A percentile compares a stretch with the other conserved stretches of the same genome.
Evolutionary conservation across 2,329 filamentous ascomycete genomes (phyloP).

Genomic region (Stromatinia cepivora): DNA sequence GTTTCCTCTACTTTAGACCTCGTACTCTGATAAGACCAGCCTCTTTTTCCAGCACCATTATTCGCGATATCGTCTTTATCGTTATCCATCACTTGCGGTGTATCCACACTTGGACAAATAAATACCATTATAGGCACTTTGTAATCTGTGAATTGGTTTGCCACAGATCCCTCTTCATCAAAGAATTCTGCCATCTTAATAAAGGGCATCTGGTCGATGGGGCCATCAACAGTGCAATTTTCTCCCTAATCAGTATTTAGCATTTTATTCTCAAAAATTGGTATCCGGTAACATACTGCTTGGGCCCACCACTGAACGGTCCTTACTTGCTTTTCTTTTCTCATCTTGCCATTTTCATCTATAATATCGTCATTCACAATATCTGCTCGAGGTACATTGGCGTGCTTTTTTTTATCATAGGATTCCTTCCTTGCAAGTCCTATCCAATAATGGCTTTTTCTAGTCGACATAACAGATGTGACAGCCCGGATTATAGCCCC

Average conservation of each 20-base stretch:
- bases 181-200: background rate
- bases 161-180: slow-evolving; percentile 4
- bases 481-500: background rate
- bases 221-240: background rate
- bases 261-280: slow-evolving; percentile 4
- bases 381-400: background rate
- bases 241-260: slow-evolving; percentile 9
- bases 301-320: slow-evolving; percentile 1
- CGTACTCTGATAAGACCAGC: background rate
- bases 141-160: background rate
- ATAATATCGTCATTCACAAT: slow-evolving; percentile 7
- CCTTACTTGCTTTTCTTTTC: slow-evolving; percentile 8
- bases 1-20: background rate
- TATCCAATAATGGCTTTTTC: slow-evolving; percentile 10
- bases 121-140: slow-evolving; percentile 5
- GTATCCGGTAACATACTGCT: slow-evolving; percentile 2
- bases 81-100: slow-evolving; percentile 3
- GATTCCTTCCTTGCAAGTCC: slow-evolving; percentile 5
- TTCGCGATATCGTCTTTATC: background rate
- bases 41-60: background rate
- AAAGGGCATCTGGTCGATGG: background rate
- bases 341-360: background rate
- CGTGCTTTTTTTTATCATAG: slow-evolving; percentile 6
- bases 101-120: background rate
- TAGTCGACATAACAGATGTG: slow-evolving; percentile 3